Evolutionary conservation across 148 eudicot species (phyloP), one percentile per base, ranked within the genome.

Genomic region (Salicornia ramosissima): DNA sequence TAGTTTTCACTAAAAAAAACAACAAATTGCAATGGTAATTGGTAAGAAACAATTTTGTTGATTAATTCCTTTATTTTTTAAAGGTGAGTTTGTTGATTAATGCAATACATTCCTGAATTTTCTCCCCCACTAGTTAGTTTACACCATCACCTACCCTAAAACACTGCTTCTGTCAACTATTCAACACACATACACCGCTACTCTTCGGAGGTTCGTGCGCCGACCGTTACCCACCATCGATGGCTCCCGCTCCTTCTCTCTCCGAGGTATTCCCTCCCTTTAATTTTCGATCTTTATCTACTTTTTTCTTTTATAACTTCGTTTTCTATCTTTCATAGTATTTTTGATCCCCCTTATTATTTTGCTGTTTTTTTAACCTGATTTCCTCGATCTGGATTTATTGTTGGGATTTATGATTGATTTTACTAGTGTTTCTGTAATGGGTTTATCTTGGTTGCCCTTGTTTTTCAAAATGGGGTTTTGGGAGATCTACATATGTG

Each of bases 181-280:
- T 45, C 36, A 45, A n/a, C n/a, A n/a, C n/a, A n/a, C n/a, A n/a
- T n/a, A n/a, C n/a, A n/a, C n/a, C 4, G 6, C 21, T 6, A 62
- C 58, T 45, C 29, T n/a, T 4, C 67, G 19, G 10, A 57, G 9
- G 30, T 16, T 64, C 10, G 8, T 33, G 21, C 65, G 67, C 68
- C 78, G 72, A 42, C 50, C 70, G 54, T 36, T 57, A 61, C 68
- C 78, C 67, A 42, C 50, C 70, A 63, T 36, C 79, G 2, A 79
- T 75, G 82, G 79, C 82, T 63, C 71, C 68, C 22, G 31, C 77
- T 9, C 83, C 83, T 71, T 80, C 83, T 53, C 79, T 75, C 12
- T 45, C 79, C 34, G 67, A 75, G 79, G 83, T 80, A 52, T 51
- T 31, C 42, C n/a, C 68, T 53, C 69, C 45, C 63, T 77, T 10